These are phyloP conservation scores for Glonium stellatum DNA, from an alignment of 495 filamentous ascomycete genomes.

Conservation along the genomic window DNA sequence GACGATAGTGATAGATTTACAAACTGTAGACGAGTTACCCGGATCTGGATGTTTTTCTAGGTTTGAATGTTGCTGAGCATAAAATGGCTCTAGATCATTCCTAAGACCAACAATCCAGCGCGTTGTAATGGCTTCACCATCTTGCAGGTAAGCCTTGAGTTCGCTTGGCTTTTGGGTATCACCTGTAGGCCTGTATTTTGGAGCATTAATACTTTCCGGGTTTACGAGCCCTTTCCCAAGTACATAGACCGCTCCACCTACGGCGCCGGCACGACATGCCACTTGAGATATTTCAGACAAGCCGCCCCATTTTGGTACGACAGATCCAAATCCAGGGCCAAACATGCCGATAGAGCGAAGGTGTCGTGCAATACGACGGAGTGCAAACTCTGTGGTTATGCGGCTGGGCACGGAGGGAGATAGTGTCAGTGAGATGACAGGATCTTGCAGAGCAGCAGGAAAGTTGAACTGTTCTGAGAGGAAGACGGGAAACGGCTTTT, in stretches of 20 bases:
- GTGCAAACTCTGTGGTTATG: constrained; percentile 57
- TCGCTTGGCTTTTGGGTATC: constrained; percentile 8
- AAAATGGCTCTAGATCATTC: background rate
- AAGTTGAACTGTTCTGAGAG: constrained; percentile 67
- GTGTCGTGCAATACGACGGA: constrained; percentile 68
- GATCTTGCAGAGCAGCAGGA: constrained; percentile 57
- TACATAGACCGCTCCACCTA: constrained; percentile 87
- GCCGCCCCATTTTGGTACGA: constrained; percentile 89
- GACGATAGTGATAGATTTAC: constrained; percentile 54
- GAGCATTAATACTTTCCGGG: constrained; percentile 22
- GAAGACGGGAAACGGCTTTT: constrained; percentile 54
- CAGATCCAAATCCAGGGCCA: constrained; percentile 76
- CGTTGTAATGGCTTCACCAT: constrained; percentile 53
- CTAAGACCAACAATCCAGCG: constrained; percentile 46
- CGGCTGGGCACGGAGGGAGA: constrained; percentile 51
- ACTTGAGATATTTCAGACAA: constrained; percentile 88
- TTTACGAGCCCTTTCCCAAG: constrained; percentile 58
- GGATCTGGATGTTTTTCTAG: background rate
- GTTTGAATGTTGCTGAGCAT: background rate
- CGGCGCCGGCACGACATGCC: constrained; percentile 82
- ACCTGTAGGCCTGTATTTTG: background rate
- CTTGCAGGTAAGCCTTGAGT: constrained; percentile 49
- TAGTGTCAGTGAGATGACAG: constrained; percentile 72
- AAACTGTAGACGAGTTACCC: constrained; percentile 9
- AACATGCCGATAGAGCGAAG: constrained; percentile 79